A percentile compares a stretch with the other conserved stretches of the same genome.
These are phyloP conservation scores for Taiozyma onychis DNA, from an alignment of 1,139 yeast genomes.

Conservation along the genomic window DNA sequence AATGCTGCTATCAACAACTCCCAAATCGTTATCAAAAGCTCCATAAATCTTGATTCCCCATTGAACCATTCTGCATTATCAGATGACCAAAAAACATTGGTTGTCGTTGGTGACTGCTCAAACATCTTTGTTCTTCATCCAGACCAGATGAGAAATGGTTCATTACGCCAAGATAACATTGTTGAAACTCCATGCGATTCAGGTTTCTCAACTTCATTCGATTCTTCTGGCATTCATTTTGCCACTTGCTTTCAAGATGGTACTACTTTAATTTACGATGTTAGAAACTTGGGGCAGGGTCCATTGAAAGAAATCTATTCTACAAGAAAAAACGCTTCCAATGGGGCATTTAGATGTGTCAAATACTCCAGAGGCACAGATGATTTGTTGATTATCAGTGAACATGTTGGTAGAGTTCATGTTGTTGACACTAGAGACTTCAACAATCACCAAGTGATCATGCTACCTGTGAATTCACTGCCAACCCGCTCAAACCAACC, in stretches of 20 bases:
- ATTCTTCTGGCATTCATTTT: conserved; percentile 64
- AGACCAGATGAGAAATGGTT: conserved; percentile 25
- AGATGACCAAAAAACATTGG: conserved; percentile 47
- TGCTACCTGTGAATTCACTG: conserved; percentile 37
- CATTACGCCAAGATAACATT: conserved; percentile 28
- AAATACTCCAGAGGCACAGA: conserved; percentile 67
- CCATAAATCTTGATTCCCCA: conserved; percentile 43
- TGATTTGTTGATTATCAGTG: conserved; percentile 71
- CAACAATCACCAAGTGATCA: conserved; percentile 69
- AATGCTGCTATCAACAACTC: conserved; percentile 51
- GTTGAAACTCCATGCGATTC: conserved; percentile 62
- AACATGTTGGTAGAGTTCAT: conserved; percentile 85
- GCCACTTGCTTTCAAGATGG: conserved; percentile 88
- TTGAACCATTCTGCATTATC: conserved; percentile 58
- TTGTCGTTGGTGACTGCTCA: conserved; percentile 56
- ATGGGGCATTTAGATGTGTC: conserved; percentile 41
- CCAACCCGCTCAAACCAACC: conserved; percentile 4
- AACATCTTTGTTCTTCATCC: conserved; percentile 46
- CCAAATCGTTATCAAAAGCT: conserved; percentile 34
- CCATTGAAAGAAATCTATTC: conserved; percentile 54
- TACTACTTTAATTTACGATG: conserved; percentile 66
- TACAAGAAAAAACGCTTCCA: conserved; percentile 45
- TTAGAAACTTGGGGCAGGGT: conserved; percentile 45
- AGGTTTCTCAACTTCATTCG: conserved; percentile 82
- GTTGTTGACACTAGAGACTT: conserved; percentile 71